phyloP scores from a whole-genome alignment of 2,329 filamentous ascomycete species.

The Thermomyces lanuginosus region DNA sequence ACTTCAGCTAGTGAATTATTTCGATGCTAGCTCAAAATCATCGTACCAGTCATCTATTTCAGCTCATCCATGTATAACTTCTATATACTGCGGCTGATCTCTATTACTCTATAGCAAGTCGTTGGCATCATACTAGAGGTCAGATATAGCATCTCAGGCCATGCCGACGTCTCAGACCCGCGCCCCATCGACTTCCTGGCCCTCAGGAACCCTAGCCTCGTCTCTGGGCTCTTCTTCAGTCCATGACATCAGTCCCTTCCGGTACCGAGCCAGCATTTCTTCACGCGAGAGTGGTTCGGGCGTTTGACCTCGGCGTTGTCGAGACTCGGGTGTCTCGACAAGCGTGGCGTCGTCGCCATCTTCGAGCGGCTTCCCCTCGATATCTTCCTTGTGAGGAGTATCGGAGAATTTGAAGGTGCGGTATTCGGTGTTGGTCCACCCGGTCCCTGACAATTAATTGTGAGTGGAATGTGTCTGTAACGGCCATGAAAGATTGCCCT shows the following conservation, averaged over 20 bases:
- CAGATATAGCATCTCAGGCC: too few relatives aligned
- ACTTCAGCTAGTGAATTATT: too few relatives aligned
- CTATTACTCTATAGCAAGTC: too few relatives aligned
- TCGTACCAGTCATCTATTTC: too few relatives aligned
- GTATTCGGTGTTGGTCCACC: constrained; percentile 58
- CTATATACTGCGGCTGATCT: too few relatives aligned
- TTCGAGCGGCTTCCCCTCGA: constrained; percentile 17
- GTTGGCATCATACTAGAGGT: too few relatives aligned
- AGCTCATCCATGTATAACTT: too few relatives aligned
- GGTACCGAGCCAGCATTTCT: constrained; percentile 24
- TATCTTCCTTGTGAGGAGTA: constrained; percentile 32
- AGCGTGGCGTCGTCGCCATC: constrained; percentile 26
- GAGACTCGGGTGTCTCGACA: constrained; percentile 26
- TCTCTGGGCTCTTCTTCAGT: constrained; percentile 23
- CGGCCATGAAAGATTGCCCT: constrained; percentile 6
- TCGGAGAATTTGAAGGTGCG: constrained; percentile 51
- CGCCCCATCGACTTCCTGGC: constrained; percentile 17
- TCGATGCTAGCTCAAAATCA: too few relatives aligned
- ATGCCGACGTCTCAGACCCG: too few relatives aligned
- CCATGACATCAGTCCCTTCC: constrained; percentile 26
- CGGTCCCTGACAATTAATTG: constrained; percentile 39
- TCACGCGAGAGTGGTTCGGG: constrained; percentile 18
- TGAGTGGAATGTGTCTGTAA: too few relatives aligned
- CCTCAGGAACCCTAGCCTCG: constrained; percentile 17
- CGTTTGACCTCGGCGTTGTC: constrained; percentile 24